Percentiles rank a stretch among this genome's conserved stretches.
These are phyloP conservation scores for Xanthoceras sorbifolium DNA, from an alignment of 345 rosid species.

Conservation along the genomic window DNA sequence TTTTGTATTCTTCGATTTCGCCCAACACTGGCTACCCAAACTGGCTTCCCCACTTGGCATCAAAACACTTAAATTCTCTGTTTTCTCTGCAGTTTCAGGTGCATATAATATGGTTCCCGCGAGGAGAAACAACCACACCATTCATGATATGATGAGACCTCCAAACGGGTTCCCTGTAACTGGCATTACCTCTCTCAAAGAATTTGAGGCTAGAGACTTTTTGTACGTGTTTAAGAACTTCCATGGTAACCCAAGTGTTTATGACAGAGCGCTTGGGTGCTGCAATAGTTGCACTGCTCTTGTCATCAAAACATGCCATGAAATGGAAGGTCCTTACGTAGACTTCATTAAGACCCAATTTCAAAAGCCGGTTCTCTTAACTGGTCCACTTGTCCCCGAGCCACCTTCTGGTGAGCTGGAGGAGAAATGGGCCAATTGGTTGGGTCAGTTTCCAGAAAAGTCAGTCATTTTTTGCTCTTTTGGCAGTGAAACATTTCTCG, in stretches of 20 bases:
- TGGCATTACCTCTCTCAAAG: slow-evolving; percentile 10
- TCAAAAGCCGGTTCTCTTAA: slow-evolving; percentile 26
- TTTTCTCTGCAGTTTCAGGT: slow-evolving; percentile 22
- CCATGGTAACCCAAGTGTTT: slow-evolving; percentile 15
- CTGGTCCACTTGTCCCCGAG: slow-evolving; percentile 33
- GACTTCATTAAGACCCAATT: slow-evolving; percentile 27
- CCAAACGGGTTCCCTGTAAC: slow-evolving; percentile 31
- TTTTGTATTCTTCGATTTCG: slow-evolving; percentile 29
- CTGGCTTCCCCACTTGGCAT: slow-evolving; percentile 25
- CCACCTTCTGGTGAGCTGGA: slow-evolving; percentile 32
- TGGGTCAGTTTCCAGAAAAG: slow-evolving; percentile 24
- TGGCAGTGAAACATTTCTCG: slow-evolving; percentile 40
- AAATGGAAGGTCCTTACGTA: slow-evolving; percentile 37
- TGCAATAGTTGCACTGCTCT: slow-evolving; percentile 5
- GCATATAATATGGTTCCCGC: slow-evolving; percentile 28
- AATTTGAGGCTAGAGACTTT: slow-evolving; percentile 25
- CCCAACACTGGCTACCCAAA: slow-evolving; percentile 24
- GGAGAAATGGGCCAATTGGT: slow-evolving; percentile 35
- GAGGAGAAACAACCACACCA: slow-evolving; percentile 1
- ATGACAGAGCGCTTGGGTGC: slow-evolving; percentile 6
- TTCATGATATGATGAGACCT: slow-evolving; percentile 24
- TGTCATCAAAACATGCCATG: slow-evolving; percentile 25
- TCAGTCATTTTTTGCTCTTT: slow-evolving; percentile 34
- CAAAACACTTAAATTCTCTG: slow-evolving; percentile 19
- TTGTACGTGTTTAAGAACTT: slow-evolving; percentile 21